These are phyloP conservation scores for Leishmania turanica DNA, from an alignment of 208 protist species.

Conservation along the genomic window DNA sequence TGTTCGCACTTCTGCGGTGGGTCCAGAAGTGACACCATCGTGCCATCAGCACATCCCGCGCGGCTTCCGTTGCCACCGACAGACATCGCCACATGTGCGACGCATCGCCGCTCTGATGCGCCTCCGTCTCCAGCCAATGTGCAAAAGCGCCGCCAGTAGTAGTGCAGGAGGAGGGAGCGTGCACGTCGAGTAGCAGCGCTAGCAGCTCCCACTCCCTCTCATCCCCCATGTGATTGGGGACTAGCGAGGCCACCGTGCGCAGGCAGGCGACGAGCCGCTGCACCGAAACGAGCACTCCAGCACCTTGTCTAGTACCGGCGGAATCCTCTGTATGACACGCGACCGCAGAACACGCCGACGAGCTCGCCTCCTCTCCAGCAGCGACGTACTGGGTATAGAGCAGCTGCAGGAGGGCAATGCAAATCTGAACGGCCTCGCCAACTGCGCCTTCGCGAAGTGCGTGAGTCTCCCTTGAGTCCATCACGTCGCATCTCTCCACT, in stretches of 20 bases:
- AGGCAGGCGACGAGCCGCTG: conserved; percentile 1
- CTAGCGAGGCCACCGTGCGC: neutral
- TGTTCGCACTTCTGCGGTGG: neutral
- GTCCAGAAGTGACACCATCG: neutral
- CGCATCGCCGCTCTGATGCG: neutral
- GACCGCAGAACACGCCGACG: neutral
- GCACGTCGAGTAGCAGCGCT: conserved; percentile 6
- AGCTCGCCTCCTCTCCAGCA: neutral
- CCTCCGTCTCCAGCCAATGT: neutral
- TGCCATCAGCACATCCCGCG: neutral
- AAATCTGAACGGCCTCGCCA: neutral
- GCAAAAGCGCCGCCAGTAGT: neutral
- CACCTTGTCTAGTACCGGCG: neutral
- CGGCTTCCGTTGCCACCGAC: neutral
- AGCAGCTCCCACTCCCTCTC: conserved; percentile 23
- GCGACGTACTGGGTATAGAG: neutral
- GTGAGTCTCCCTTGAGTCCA: neutral
- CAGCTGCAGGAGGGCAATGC: conserved; percentile 10
- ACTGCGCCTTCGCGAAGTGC: neutral
- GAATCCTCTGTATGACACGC: neutral
- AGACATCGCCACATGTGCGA: neutral
- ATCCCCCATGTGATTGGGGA: no score
- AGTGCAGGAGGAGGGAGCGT: neutral
- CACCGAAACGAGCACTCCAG: neutral
- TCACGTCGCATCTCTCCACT: neutral